Base-by-base conservation (phyloP, 75 land plant genomes). In the Larix kaempferi region DNA sequence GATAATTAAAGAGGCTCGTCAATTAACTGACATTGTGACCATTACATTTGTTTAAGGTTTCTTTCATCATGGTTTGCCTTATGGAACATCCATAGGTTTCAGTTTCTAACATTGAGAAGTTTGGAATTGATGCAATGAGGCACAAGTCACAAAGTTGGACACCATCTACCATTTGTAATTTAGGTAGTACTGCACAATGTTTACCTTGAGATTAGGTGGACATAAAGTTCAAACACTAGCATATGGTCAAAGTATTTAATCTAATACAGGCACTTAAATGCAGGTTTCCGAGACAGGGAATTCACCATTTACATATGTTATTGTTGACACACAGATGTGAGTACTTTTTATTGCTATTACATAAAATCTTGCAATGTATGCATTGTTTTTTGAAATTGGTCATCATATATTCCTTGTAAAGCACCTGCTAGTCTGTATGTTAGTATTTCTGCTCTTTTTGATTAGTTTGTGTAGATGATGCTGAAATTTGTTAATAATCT, bases 271-370 rank as follows among this genome's bases (percentile, higher is more conserved):
- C 69, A 19, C 54, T 77, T 52, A 59, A 2, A 80, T 89, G 78
- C 89, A 96, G 99, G 93, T 94, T 74, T 85, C 94, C 6, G 78
- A 93, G 56, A 86, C 76, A 57, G 98, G 98, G 12, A 89, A 89
- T 80, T 89, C 98, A 75, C 92, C 94, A 74, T 91, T 95, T 73
- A 93, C 98, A 6, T 95, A 91, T 82, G 71, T 95, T 22, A 95
- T 95, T 76, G 94, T 93, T 29, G 98, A 95, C 77, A 82, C 69
- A 64, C 82, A 93, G 79, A 95, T 84, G 98, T 95, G 77, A 88
- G 94, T 44, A 64, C 58, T 54, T 61, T 49, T 75, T 23, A 4
- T 5, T 69, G 13, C 54, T 69, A 12, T 69, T 37, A 69, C 21
- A 69, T 41, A 21, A 69, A 8, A n/a, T 35, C n/a, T 69, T 69